A percentile compares a stretch with the other conserved stretches of the same genome.
Evolutionary conservation across 2,329 filamentous ascomycete species (phyloP).

Genomic region (Fusarium neocosmosporiellum): DNA sequence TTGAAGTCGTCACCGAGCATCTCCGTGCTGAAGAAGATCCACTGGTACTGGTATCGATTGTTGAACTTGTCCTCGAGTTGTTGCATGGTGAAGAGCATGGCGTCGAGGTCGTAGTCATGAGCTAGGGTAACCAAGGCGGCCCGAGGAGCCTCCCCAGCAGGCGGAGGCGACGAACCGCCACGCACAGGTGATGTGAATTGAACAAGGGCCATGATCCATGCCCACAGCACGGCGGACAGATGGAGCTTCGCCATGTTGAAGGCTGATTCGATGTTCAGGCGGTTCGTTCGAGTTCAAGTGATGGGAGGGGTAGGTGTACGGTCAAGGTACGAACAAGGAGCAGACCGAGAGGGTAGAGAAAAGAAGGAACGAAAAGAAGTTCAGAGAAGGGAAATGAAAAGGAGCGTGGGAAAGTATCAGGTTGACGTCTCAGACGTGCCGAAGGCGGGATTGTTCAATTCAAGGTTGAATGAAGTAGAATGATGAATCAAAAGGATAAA

Average conservation of each 20-base stretch:
- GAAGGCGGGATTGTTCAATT: conserved; percentile 34
- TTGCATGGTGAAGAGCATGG: conserved; percentile 57
- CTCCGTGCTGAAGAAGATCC: conserved; percentile 88
- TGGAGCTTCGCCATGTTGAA: conserved; percentile 32
- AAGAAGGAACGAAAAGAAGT: conserved; percentile 9
- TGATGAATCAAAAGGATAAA: conserved; percentile 33
- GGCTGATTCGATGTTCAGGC: not conserved
- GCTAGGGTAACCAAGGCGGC: conserved; percentile 49
- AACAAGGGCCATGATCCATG: conserved; percentile 36
- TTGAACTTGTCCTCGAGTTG: conserved; percentile 75
- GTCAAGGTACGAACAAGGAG: conserved; percentile 13
- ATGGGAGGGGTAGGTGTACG: not conserved
- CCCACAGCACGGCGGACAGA: conserved; percentile 17
- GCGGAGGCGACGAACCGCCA: conserved; percentile 26
- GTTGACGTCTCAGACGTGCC: conserved; percentile 24
- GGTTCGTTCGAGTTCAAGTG: not conserved
- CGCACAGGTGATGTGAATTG: conserved; percentile 32
- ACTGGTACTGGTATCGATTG: conserved; percentile 84
- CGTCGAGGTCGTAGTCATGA: conserved; percentile 46
- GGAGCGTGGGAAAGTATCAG: conserved; percentile 29
- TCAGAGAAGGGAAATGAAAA: conserved; percentile 25
- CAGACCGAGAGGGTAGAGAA: conserved; percentile 20
- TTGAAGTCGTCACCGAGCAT: conserved; percentile 85
- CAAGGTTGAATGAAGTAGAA: conserved; percentile 30
- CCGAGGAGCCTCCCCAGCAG: conserved; percentile 40